These are phyloP conservation scores for Trypanosoma conorhini DNA, from an alignment of 208 protist genomes.

Conservation along the genomic window DNA sequence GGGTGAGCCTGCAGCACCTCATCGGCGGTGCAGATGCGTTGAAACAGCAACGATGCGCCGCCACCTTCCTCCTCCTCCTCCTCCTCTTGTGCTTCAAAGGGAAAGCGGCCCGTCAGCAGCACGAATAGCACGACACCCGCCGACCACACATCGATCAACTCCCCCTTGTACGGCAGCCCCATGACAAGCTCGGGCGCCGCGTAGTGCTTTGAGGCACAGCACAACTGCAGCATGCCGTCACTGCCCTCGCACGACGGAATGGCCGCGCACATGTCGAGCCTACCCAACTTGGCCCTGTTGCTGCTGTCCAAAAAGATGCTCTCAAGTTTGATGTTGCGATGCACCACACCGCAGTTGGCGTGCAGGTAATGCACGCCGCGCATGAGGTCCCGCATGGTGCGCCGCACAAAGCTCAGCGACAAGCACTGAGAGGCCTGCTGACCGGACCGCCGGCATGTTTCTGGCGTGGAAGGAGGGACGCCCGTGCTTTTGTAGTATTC, in stretches of 20 bases:
- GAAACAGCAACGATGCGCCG: conserved; percentile 25
- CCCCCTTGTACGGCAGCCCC: conserved; percentile 85
- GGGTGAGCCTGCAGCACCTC: conserved; percentile 47
- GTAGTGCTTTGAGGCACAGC: conserved; percentile 87
- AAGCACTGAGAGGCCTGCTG: conserved; percentile 1
- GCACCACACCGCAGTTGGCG: conserved; percentile 45
- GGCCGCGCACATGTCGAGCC: conserved; percentile 61
- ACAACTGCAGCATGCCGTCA: conserved; percentile 47
- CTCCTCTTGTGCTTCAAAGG: conserved; percentile 69
- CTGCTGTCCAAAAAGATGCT: conserved; percentile 56
- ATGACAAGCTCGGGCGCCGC: conserved; percentile 93
- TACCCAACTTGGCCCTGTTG: conserved; percentile 49
- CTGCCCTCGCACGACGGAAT: conserved; percentile 1
- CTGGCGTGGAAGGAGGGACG: background rate
- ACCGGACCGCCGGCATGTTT: background rate
- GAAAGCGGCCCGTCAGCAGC: conserved; percentile 87
- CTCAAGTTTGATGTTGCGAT: conserved; percentile 85
- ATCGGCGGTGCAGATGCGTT: conserved; percentile 55
- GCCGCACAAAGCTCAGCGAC: conserved; percentile 33
- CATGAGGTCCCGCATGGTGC: conserved; percentile 54
- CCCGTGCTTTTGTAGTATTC: conserved; percentile 24
- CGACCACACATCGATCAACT: conserved; percentile 95
- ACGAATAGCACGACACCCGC: conserved; percentile 95
- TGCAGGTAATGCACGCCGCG: conserved; percentile 58
- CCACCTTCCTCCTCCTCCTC: background rate